phyloP scores from a whole-genome alignment of 495 filamentous ascomycete species.

The Aspergillus haitiensis region DNA sequence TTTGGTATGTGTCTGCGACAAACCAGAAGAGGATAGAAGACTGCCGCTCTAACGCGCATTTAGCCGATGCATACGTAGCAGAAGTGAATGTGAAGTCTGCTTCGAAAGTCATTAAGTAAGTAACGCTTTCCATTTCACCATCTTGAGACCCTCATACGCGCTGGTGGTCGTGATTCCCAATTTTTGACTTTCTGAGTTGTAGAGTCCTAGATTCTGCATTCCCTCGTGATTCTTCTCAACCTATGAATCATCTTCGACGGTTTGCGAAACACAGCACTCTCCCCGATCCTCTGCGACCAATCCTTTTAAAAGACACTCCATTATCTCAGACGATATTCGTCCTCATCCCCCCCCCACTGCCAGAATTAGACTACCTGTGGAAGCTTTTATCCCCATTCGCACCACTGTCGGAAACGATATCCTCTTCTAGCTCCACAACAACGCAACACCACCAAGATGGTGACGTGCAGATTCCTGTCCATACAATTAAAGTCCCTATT shows the following conservation, averaged over 20 bases:
- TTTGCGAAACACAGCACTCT: conserved; percentile 73
- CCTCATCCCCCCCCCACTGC: conserved; percentile 39
- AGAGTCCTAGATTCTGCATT: conserved; percentile 48
- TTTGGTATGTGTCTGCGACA: conserved; percentile 33
- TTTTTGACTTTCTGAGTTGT: not conserved
- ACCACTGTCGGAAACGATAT: conserved; percentile 19
- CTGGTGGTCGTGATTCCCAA: no score
- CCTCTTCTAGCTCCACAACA: not conserved
- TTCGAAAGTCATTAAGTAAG: conserved; percentile 50
- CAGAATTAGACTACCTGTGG: conserved; percentile 30
- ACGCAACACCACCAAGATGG: conserved; percentile 8
- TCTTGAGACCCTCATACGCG: no score
- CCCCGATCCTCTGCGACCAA: conserved; percentile 47
- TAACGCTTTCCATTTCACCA: not conserved
- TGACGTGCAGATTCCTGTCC: conserved; percentile 41
- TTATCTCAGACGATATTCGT: conserved; percentile 39
- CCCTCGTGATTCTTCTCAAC: conserved; percentile 57
- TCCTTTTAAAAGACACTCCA: conserved; percentile 27
- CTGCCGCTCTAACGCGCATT: not conserved
- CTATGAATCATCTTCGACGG: conserved; percentile 76
- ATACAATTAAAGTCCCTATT: conserved; percentile 65
- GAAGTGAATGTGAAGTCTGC: conserved; percentile 48
- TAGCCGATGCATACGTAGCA: conserved; percentile 46
- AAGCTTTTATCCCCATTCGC: conserved; percentile 39
- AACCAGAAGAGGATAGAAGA: not conserved